Percentiles rank a stretch among this genome's conserved stretches.
These are phyloP conservation scores for Paraglomus occultum DNA, from an alignment of 192 early-diverging fungal genomes.

Conservation along the genomic window DNA sequence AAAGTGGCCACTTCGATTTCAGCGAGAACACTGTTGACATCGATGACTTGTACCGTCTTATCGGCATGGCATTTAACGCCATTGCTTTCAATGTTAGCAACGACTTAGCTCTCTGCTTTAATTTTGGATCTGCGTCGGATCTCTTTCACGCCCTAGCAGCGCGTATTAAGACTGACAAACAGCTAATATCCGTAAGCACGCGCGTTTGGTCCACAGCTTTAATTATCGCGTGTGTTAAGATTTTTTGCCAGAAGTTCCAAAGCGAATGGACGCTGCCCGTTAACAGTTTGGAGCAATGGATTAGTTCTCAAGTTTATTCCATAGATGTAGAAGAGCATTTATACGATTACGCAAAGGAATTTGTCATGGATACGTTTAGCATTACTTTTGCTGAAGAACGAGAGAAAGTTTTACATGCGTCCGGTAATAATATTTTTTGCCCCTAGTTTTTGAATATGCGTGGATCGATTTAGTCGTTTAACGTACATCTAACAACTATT, in stretches of 20 bases:
- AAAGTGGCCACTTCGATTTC: background rate
- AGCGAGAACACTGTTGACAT: background rate
- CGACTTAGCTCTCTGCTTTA: slow-evolving; percentile 7
- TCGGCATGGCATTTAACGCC: background rate
- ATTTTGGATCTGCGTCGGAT: slow-evolving; percentile 5
- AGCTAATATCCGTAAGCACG: background rate
- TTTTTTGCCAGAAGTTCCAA: slow-evolving; percentile 19
- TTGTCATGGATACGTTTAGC: slow-evolving; percentile 3
- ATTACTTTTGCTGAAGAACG: slow-evolving; percentile 1
- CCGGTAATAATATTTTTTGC: too few relatives aligned
- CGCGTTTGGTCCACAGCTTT: slow-evolving; percentile 9
- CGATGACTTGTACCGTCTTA: slow-evolving; percentile 12
- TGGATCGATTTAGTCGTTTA: too few relatives aligned
- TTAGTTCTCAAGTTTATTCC: slow-evolving; percentile 3
- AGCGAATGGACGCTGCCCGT: slow-evolving; percentile 4
- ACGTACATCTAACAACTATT: too few relatives aligned
- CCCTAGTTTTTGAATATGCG: too few relatives aligned
- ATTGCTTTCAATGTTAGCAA: slow-evolving; percentile 13
- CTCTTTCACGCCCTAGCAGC: background rate
- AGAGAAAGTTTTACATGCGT: too few relatives aligned
- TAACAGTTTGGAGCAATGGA: slow-evolving; percentile 13
- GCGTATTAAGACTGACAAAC: background rate
- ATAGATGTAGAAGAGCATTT: slow-evolving; percentile 17
- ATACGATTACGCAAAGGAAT: slow-evolving; percentile 16
- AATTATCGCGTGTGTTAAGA: background rate